phyloP scores from a whole-genome alignment of 768 basidiomycete genomes.

The Boletus subcaerulescens region DNA sequence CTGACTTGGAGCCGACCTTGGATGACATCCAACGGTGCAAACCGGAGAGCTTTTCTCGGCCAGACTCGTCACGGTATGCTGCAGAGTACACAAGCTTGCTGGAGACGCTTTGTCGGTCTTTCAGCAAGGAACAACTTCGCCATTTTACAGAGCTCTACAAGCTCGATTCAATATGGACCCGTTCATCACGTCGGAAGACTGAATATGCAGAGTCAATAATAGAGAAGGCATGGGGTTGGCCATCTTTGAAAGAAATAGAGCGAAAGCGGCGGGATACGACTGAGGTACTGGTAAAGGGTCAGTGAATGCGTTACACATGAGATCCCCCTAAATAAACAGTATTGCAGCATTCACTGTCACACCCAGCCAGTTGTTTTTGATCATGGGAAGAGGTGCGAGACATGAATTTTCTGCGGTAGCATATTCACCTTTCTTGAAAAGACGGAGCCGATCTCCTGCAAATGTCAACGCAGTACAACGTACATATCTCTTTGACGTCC shows the following conservation, averaged over 20 bases:
- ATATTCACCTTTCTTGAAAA: slow-evolving; percentile 26
- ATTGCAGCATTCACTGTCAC: slow-evolving; percentile 53
- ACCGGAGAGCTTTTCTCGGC: slow-evolving; percentile 39
- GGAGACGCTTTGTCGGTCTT: slow-evolving; percentile 55
- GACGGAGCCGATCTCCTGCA: slow-evolving; percentile 64
- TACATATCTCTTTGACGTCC: slow-evolving; percentile 56
- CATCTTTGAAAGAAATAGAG: slow-evolving; percentile 51
- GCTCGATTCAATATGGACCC: slow-evolving; percentile 35
- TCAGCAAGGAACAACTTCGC: slow-evolving; percentile 60
- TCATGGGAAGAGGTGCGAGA: slow-evolving; percentile 64
- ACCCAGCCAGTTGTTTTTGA: slow-evolving; percentile 60
- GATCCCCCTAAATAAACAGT: slow-evolving; percentile 2
- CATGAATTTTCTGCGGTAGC: neutral
- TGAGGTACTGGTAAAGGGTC: slow-evolving; percentile 46
- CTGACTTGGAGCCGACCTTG: slow-evolving; percentile 48
- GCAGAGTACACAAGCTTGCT: slow-evolving; percentile 51
- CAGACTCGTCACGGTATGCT: slow-evolving; percentile 47
- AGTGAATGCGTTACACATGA: slow-evolving; percentile 20
- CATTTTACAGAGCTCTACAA: slow-evolving; percentile 50
- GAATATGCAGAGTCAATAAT: slow-evolving; percentile 51
- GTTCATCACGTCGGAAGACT: slow-evolving; percentile 36
- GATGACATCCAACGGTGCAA: slow-evolving; percentile 60
- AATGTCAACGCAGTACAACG: slow-evolving; percentile 56
- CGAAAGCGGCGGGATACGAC: slow-evolving; percentile 48
- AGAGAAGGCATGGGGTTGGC: slow-evolving; percentile 68